phyloP scores from a whole-genome alignment of 257 asterid species.

The Ilex asprella region DNA sequence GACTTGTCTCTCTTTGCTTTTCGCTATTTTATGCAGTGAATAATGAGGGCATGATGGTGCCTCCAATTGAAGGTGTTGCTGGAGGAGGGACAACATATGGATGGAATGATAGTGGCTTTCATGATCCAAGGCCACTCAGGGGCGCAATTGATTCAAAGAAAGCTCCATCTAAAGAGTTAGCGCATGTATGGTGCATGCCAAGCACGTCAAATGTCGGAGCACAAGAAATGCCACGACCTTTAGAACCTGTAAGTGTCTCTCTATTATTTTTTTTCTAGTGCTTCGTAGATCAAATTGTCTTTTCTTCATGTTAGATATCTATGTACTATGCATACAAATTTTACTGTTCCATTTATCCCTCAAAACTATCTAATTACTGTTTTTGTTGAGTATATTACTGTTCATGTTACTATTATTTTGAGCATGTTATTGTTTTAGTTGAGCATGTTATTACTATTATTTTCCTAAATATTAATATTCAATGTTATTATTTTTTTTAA shows the following conservation, averaged over 20 bases:
- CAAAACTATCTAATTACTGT: too few species aligned
- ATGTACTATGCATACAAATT: too few species aligned
- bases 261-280: not conserved
- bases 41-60: constrained; percentile 51
- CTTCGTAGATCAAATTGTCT: too few species aligned
- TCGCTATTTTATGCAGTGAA: constrained; percentile 33
- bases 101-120: constrained; percentile 62
- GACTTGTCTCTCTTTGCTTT: not conserved
- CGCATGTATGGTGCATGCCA: constrained; percentile 96
- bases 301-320: too few species aligned
- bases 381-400: too few species aligned
- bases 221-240: constrained; percentile 78
- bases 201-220: constrained; percentile 88
- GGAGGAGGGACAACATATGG: constrained; percentile 99
- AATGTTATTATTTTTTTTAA: too few species aligned
- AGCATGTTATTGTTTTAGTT: too few species aligned
- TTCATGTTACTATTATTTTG: too few species aligned
- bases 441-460: too few species aligned
- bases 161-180: constrained; percentile 66
- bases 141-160: constrained; percentile 74
- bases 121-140: constrained; percentile 44
- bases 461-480: too few species aligned
- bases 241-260: constrained; percentile 64
- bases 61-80: constrained; percentile 96
- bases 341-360: too few species aligned